These are phyloP conservation scores for Wickerhamomyces subpelliculosus DNA, from an alignment of 805 yeast genomes.

Conservation along the genomic window DNA sequence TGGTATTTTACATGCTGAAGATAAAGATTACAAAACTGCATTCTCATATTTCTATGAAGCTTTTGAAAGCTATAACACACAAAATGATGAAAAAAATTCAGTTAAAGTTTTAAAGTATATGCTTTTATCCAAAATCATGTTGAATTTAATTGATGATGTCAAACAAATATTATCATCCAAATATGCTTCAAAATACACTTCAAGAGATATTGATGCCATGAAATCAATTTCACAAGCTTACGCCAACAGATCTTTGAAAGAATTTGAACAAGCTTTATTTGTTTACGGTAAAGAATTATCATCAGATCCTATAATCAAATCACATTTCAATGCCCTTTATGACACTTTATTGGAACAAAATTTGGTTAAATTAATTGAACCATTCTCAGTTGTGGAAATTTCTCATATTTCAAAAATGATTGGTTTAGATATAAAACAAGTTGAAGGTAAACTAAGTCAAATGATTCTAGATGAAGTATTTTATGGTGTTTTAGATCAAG, in stretches of 20 bases:
- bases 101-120: constrained; percentile 83
- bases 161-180: constrained; percentile 73
- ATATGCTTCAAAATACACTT: constrained; percentile 63
- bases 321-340: constrained; percentile 88
- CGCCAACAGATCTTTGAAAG: constrained; percentile 81
- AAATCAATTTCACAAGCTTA: constrained; percentile 88
- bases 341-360: constrained; percentile 92
- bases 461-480: constrained; percentile 96
- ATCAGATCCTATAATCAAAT: constrained; percentile 79
- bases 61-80: constrained; percentile 74
- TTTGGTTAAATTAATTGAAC: constrained; percentile 89
- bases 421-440: constrained; percentile 79
- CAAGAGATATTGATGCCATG: constrained; percentile 92
- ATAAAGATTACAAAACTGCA: constrained; percentile 93
- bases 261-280: constrained; percentile 78
- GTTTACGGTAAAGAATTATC: constrained; percentile 69
- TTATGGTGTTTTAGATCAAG: constrained; percentile 95
- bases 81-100: constrained; percentile 55
- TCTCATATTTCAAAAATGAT: constrained; percentile 81
- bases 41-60: constrained; percentile 93
- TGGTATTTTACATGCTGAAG: constrained; percentile 94
- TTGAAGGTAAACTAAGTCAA: constrained; percentile 91
- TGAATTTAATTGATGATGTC: constrained; percentile 79
- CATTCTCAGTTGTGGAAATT: constrained; percentile 93
- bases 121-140: constrained; percentile 90